Evolutionary conservation across 495 filamentous ascomycete genomes (phyloP).

Genomic region (Physcia stellaris): DNA sequence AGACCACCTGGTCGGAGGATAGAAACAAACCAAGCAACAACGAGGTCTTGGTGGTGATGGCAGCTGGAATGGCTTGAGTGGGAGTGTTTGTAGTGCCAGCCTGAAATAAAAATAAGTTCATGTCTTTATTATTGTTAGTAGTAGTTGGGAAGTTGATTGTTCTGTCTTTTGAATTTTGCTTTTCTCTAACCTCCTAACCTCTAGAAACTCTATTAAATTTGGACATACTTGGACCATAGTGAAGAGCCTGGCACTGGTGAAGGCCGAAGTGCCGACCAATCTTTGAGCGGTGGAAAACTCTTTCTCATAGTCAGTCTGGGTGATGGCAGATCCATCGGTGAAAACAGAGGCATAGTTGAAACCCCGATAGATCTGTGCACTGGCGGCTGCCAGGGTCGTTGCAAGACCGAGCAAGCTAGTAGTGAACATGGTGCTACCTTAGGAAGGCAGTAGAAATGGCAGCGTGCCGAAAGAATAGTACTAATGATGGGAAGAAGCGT

Average conservation of each 20-base stretch:
- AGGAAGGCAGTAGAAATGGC: neutral
- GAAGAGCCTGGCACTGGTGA: conserved; percentile 58
- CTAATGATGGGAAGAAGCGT: no score
- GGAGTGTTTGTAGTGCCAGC: no score
- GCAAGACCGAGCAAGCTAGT: conserved; percentile 30
- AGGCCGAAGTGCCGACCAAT: conserved; percentile 56
- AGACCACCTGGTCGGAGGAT: conserved; percentile 32
- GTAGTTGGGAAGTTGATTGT: no score
- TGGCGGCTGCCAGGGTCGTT: conserved; percentile 27
- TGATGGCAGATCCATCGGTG: conserved; percentile 46
- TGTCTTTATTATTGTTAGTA: no score
- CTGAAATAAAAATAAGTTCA: no score
- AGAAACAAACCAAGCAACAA: conserved; percentile 39
- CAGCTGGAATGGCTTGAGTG: conserved; percentile 37
- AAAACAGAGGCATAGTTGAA: conserved; percentile 71
- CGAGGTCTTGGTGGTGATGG: conserved; percentile 33
- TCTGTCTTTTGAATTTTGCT: no score
- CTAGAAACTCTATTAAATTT: no score
- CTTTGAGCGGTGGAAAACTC: conserved; percentile 58
- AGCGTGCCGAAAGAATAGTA: neutral
- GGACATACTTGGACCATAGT: conserved; percentile 36
- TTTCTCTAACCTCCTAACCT: no score
- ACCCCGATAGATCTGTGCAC: conserved; percentile 44
- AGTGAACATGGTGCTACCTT: conserved; percentile 19
- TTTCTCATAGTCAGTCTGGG: conserved; percentile 50